phyloP scores from a whole-genome alignment of 1,139 yeast species.

The Yamadazyma atmosphaerica region DNA sequence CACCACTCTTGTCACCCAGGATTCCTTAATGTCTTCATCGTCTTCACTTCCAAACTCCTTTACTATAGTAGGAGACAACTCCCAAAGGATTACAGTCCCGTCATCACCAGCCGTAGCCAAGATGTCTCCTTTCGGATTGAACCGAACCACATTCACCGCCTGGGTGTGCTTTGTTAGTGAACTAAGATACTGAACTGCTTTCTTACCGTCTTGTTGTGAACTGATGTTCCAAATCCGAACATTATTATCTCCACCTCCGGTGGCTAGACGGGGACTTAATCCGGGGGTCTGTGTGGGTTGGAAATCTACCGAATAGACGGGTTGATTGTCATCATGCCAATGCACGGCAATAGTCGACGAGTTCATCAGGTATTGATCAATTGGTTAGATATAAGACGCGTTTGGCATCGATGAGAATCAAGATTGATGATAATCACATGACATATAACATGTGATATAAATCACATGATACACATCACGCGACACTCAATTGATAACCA shows the following conservation, averaged over 20 bases:
- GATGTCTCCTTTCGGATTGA: conserved; percentile 62
- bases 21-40: conserved; percentile 61
- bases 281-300: conserved; percentile 41
- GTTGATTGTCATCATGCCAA: conserved; percentile 81
- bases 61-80: conserved; percentile 50
- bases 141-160: conserved; percentile 90
- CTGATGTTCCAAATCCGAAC: conserved; percentile 81
- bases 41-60: conserved; percentile 57
- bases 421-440: too few relatives aligned
- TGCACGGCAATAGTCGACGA: conserved; percentile 67
- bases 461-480: too few relatives aligned
- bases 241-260: conserved; percentile 95
- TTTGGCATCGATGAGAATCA: neutral
- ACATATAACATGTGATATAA: too few relatives aligned
- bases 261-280: conserved; percentile 55
- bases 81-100: conserved; percentile 85
- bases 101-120: conserved; percentile 96
- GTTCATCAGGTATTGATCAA: conserved; percentile 34
- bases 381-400: neutral
- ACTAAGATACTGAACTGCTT: conserved; percentile 57
- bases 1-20: conserved; percentile 63
- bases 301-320: conserved; percentile 80
- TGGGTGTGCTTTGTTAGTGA: conserved; percentile 87
- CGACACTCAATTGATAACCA: too few relatives aligned
- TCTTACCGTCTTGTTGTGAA: conserved; percentile 19